Base-by-base conservation (phyloP, 805 yeast species). In the Sungouiella blattae region DNA sequence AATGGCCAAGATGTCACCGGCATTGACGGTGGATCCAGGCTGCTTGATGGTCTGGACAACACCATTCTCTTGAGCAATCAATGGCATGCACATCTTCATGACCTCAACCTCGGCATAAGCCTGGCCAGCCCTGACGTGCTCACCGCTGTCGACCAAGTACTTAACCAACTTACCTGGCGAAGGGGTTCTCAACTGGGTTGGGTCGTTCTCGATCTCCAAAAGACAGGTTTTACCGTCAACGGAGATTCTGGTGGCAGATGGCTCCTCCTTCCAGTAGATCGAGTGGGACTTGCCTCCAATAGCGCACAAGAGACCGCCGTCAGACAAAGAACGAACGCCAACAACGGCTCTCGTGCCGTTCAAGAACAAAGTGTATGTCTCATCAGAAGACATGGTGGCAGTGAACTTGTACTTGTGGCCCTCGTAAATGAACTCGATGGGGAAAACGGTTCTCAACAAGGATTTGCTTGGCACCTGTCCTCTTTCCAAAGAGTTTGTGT, bases 41-140 rank as follows among this genome's bases (percentile, higher is more conserved):
- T 93, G 98, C 64, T 93, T 91, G 58, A 93, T 79, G 28, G 88
- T 69, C 68, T 91, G 97, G 35, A 89, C 86, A 39, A 76, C 71
- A 74, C 99, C 99, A 53, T 85, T 83, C 62, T 91, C 98, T 62
- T 81, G 87, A 14, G 97, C 91, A 55, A 89, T 69, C 53, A 93
- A 75, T 33, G 98, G 97, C 97, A 93, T 93, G 65, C 89, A 88
- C 98, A 93, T 93, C 67, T 93, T 93, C 99, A 93, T 93, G 49
- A 93, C 98, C 69, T 93, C 99, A 39, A 93, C 96, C 69, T 93
- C 98, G 27, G 98, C 98, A 56, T 78, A 94, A 30, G 97, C 81
- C 67, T 91, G 95, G 42, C 98, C 98, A 41, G 93, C 80, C 34
- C 64, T 66, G 51, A 93, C 77, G 55, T 91, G 98, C 46, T 91